phyloP scores from a whole-genome alignment of 2,329 filamentous ascomycete species.

The Neoscytalidium dimidiatum region DNA sequence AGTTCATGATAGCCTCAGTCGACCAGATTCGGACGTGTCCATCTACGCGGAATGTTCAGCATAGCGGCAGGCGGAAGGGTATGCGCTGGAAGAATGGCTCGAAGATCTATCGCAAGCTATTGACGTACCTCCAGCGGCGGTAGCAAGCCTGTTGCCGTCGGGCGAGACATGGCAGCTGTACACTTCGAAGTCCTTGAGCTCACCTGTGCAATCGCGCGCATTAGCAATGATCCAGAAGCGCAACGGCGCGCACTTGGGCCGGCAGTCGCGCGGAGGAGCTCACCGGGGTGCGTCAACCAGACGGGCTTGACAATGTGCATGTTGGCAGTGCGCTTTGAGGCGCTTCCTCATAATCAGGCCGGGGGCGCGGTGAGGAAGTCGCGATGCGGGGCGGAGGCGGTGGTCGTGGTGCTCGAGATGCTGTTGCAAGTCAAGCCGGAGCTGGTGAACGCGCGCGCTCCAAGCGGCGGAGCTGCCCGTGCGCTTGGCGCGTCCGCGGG shows the following conservation, averaged over 20 bases:
- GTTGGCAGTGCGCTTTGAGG: conserved; percentile 26
- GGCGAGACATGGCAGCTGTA: conserved; percentile 98
- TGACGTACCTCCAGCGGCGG: conserved; percentile 80
- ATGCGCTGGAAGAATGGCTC: background rate
- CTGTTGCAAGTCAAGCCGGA: conserved; percentile 14
- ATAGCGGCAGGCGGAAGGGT: conserved; percentile 27
- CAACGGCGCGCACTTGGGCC: conserved; percentile 23
- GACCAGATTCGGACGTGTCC: conserved; percentile 98
- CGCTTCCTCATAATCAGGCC: conserved; percentile 20
- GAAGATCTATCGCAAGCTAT: background rate
- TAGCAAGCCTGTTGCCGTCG: conserved; percentile 87
- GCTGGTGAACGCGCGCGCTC: conserved; percentile 10
- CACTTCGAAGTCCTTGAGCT: conserved; percentile 97
- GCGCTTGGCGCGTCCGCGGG: conserved; percentile 13
- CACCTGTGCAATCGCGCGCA: conserved; percentile 58
- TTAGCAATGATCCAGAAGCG: conserved; percentile 14
- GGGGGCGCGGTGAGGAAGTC: background rate
- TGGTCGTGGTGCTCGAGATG: conserved; percentile 2
- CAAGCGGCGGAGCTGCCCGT: conserved; percentile 12
- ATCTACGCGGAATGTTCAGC: conserved; percentile 56
- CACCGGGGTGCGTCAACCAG: conserved; percentile 93
- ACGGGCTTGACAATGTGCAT: conserved; percentile 81
- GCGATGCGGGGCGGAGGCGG: background rate
- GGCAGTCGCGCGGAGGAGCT: conserved; percentile 28
- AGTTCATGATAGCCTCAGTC: conserved; percentile 86